Base-by-base conservation (phyloP, 495 filamentous ascomycete genomes). In the Mycothermus thermophilus region DNA sequence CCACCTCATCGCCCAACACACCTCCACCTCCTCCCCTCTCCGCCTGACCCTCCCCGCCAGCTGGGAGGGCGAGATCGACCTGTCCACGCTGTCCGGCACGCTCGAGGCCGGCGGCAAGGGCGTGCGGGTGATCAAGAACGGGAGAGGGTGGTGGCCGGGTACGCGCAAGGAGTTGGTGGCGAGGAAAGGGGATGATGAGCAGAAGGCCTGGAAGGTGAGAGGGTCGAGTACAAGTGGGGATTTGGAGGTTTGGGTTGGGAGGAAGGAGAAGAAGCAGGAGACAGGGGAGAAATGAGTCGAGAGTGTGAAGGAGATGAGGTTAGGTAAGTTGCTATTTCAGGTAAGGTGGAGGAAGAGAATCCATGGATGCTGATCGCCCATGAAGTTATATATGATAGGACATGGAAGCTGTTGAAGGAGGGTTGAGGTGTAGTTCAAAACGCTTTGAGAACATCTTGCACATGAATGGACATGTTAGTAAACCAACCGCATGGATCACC, bases 31-130 rank as follows among this genome's bases (percentile, higher is more conserved):
- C 27, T 11, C 24, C 29, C 21, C 14, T 2, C 22, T 17, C 21
- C 13, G 6, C 9, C 24, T 0, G 20, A 8, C 14, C 11, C 29
- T 18, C 18, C 63, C 64, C 0, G 41, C 34, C 16, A 34, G 42
- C 1, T 68, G 64, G 64, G 61, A 64, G 38, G 64, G 64, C 0
- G 30, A 47, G 11, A 35, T 64, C 10, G 12, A 16, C 8, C 41
- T 58, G 12, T 4, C 39, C 27, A 44, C 55, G 19, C 41, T 49
- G 8, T 44, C 43, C 17, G 61, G 60, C 5, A 32, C 19, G 9
- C 27, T 66, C 2, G 32, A 22, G 3, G 58, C 46, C 1, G 32
- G 15, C 6, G 61, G 63, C 2, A 41, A 48, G 20, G 59, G 50
- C 14, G 54, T 64, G 7, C 44, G 40, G 47, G 14, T 61, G 11